phyloP scores from a whole-genome alignment of 805 yeast genomes.

The Dipodascus albidus region DNA sequence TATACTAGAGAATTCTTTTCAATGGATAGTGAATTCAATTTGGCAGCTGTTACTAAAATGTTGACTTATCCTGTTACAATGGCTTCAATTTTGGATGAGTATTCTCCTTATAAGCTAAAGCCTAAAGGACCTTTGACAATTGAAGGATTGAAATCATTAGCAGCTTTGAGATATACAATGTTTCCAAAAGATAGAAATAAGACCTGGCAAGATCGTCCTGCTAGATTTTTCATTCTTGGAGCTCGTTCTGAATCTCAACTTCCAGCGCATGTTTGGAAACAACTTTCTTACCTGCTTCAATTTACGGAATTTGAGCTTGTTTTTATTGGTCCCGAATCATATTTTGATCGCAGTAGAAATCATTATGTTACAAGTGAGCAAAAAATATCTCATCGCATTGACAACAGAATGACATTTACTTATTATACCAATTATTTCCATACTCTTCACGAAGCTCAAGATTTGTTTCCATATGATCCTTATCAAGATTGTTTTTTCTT shows the following conservation, averaged over 20 bases:
- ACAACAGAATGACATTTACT: conserved; percentile 58
- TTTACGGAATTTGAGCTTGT: conserved; percentile 73
- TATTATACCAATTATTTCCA: conserved; percentile 90
- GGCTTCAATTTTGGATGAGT: conserved; percentile 70
- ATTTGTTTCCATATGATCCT: conserved; percentile 96
- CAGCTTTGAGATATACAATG: conserved; percentile 84
- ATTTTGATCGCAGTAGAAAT: conserved; percentile 60
- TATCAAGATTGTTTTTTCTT: conserved; percentile 85
- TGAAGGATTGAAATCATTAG: conserved; percentile 87
- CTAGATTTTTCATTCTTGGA: conserved; percentile 82
- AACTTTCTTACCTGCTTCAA: conserved; percentile 77
- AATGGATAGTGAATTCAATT: conserved; percentile 93
- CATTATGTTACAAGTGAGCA: conserved; percentile 44
- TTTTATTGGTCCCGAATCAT: conserved; percentile 89
- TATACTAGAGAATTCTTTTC: conserved; percentile 89
- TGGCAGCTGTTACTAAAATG: conserved; percentile 92
- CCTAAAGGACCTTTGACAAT: conserved; percentile 83
- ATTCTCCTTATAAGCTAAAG: conserved; percentile 68
- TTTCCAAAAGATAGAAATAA: conserved; percentile 57
- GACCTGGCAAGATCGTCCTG: conserved; percentile 69
- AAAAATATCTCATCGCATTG: conserved; percentile 52
- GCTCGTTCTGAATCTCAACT: conserved; percentile 88
- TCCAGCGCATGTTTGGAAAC: conserved; percentile 95
- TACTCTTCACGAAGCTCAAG: conserved; percentile 81
- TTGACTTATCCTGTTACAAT: conserved; percentile 88